phyloP scores from a whole-genome alignment of 2,329 filamentous ascomycete species.

The Epicoccum nigrum region DNA sequence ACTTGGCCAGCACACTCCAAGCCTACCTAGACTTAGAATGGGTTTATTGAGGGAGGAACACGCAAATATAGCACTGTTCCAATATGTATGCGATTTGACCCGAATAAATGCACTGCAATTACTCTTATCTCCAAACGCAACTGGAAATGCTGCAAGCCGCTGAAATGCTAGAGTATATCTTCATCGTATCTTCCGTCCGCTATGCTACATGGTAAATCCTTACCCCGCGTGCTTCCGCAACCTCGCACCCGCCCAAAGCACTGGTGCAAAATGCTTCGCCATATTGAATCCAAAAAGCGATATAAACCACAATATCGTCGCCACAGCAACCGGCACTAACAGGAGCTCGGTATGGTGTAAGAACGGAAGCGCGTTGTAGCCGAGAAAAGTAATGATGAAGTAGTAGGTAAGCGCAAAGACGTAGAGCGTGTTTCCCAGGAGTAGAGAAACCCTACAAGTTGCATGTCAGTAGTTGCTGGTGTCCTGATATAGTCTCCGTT shows the following conservation, averaged over 20 bases:
- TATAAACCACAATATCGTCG: constrained; percentile 64
- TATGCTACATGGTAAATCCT: not conserved
- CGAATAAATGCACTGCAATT: too few relatives aligned
- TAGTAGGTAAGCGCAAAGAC: constrained; percentile 70
- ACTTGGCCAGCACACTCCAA: too few relatives aligned
- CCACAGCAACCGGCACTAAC: constrained; percentile 65
- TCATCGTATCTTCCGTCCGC: not conserved
- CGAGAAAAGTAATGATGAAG: constrained; percentile 71
- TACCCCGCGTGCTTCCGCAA: constrained; percentile 49
- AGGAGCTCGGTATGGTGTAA: constrained; percentile 70
- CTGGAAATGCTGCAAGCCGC: constrained; percentile 3
- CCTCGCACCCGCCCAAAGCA: constrained; percentile 57
- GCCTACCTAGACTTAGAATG: too few relatives aligned
- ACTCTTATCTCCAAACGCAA: not conserved
- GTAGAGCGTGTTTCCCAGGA: constrained; percentile 70
- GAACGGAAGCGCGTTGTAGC: constrained; percentile 72
- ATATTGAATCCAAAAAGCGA: constrained; percentile 60
- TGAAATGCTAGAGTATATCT: not conserved
- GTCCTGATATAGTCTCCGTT: not conserved
- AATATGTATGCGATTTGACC: too few relatives aligned
- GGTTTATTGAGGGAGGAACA: too few relatives aligned
- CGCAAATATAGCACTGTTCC: too few relatives aligned
- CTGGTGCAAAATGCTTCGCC: constrained; percentile 57
- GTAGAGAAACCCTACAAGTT: constrained; percentile 55
- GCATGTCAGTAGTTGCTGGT: not conserved